phyloP scores from a whole-genome alignment of 2,329 filamentous ascomycete species.

The Alternaria gaisen region DNA sequence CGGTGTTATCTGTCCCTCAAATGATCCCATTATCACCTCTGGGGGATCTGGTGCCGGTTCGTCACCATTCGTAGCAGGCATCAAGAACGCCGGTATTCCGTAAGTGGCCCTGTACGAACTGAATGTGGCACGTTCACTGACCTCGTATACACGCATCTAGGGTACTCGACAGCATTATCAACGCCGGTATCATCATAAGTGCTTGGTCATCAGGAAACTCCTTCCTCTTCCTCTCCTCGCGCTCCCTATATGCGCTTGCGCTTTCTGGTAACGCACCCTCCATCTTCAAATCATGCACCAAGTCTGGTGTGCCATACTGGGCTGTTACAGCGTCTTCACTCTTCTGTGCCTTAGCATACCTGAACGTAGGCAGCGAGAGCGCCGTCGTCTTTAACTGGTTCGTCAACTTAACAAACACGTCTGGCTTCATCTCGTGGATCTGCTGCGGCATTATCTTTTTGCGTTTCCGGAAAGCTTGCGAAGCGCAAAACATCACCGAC shows the following conservation, averaged over 20 bases:
- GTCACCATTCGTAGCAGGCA: conserved; percentile 60
- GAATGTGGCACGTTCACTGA: background rate
- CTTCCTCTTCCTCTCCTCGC: conserved; percentile 62
- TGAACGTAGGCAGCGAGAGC: conserved; percentile 56
- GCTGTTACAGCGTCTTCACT: conserved; percentile 56
- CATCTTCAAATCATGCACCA: conserved; percentile 68
- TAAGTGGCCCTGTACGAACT: background rate
- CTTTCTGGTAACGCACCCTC: conserved; percentile 71
- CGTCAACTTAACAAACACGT: conserved; percentile 71
- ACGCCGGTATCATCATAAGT: conserved; percentile 72
- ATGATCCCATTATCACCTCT: conserved; percentile 59
- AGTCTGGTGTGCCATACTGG: conserved; percentile 65
- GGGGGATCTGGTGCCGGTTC: conserved; percentile 64
- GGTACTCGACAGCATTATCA: conserved; percentile 72
- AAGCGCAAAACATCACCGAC: conserved; percentile 60
- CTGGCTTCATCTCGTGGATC: conserved; percentile 64
- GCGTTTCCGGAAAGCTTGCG: conserved; percentile 68
- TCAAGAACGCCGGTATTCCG: conserved; percentile 60
- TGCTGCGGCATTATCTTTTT: conserved; percentile 66
- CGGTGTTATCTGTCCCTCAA: conserved; percentile 66
- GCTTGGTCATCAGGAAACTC: conserved; percentile 67
- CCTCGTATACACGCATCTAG: background rate
- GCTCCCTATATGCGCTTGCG: conserved; percentile 64
- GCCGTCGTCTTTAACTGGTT: conserved; percentile 72
- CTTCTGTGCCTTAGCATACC: conserved; percentile 59